Evolutionary conservation across 176 grass and related monocot genomes (phyloP), one percentile per base, ranked within the genome.

Genomic region (Musa beccarii): DNA sequence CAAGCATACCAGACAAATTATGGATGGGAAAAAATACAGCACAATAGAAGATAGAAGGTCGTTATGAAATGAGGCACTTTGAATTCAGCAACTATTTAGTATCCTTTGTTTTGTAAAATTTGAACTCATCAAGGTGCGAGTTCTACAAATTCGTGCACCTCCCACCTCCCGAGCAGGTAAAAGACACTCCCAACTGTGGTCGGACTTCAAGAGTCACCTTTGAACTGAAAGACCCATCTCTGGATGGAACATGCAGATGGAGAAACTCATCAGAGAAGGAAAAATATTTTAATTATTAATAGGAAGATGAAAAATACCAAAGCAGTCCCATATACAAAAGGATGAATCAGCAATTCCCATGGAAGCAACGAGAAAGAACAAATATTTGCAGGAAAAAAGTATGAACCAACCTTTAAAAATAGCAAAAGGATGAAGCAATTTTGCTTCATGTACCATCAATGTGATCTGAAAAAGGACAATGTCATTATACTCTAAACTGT

Each of bases 381-480:
- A 14, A 10, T 59, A 0, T 70, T 70, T 65, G 68, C 68, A 70
- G 5, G 17, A 6, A 65, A 22, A 22, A 65, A 11, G 63, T 26
- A 10, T 65, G 34, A 9, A 51, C 68, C 29, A 50, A 71, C 68
- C 68, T 71, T 12, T 71, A 51, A 5, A 51, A 71, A 71, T 71
- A 71, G 68, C 34, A 71, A 71, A 69, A 71, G 26, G 67, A 70
- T 51, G 67, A 70, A 70, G 34, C 67, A 50, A 51, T 50, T 5
- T 13, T 50, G 29, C 19, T 71, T 71, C 68, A 71, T 49, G 68
- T 71, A 71, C 28, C 68, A 71, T 71, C 68, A 71, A 21, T 71
- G 15, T 71, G 29, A 71, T 71, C 68, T 71, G 68, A 70, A 71
- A 71, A 71, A 71, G 68, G 34, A 52, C 16, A 52, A 16, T 71